phyloP scores from a whole-genome alignment of 345 rosid species.

The Geranium brycei region DNA sequence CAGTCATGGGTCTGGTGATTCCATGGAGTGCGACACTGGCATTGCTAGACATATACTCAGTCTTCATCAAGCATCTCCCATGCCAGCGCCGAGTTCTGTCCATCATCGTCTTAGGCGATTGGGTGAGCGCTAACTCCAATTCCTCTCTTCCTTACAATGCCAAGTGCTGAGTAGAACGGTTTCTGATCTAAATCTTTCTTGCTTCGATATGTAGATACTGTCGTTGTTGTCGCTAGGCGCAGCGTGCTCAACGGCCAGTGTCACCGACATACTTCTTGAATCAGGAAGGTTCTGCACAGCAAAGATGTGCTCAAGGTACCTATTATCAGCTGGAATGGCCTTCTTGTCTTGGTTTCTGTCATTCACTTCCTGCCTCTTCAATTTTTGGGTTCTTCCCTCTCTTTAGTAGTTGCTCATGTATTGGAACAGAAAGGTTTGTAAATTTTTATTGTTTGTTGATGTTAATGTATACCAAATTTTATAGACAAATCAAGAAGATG shows the following conservation, averaged over 20 bases:
- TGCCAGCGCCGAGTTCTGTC: conserved; percentile 30
- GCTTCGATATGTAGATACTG: conserved; percentile 35
- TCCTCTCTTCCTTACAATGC: no score
- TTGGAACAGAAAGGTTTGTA: no score
- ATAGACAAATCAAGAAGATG: no score
- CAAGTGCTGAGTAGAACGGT: no score
- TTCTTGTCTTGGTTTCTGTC: conserved; percentile 51
- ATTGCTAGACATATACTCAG: conserved; percentile 43
- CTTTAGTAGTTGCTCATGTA: conserved; percentile 8
- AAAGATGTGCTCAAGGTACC: conserved; percentile 34
- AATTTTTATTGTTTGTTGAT: no score
- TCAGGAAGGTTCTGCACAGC: conserved; percentile 18
- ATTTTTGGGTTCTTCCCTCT: conserved; percentile 49
- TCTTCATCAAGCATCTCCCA: conserved; percentile 27
- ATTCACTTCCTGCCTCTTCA: conserved; percentile 42
- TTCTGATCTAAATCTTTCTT: no score
- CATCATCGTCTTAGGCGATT: conserved; percentile 40
- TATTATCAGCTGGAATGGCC: conserved; percentile 55
- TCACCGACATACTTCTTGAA: conserved; percentile 24
- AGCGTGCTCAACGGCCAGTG: conserved; percentile 47
- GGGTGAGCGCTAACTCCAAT: conserved; percentile 22
- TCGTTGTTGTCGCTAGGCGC: conserved; percentile 47
- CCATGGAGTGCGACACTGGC: conserved; percentile 53
- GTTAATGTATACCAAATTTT: no score
- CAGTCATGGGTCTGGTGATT: conserved; percentile 53